Percentiles rank a stretch among this genome's conserved stretches.
These are phyloP conservation scores for Lasiosphaeria ovina DNA, from an alignment of 495 filamentous ascomycete species.

Conservation along the genomic window DNA sequence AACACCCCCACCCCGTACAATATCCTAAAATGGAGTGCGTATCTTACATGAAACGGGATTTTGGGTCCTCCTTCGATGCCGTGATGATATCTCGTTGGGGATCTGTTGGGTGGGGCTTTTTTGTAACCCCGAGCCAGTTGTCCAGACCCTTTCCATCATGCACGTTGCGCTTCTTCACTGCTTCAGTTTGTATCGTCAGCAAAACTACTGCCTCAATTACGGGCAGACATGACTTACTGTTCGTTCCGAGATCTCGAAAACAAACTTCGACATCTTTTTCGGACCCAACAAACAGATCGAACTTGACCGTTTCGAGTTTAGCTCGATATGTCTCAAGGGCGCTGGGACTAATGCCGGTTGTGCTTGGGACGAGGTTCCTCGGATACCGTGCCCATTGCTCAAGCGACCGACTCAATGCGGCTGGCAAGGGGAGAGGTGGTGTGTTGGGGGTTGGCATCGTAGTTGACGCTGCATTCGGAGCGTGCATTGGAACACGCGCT, in stretches of 20 bases:
- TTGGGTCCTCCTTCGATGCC: constrained; percentile 28
- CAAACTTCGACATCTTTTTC: constrained; percentile 10
- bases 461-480: not conserved
- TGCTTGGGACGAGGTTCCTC: constrained; percentile 5
- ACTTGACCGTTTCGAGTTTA: not conserved
- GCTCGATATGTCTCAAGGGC: constrained; percentile 2
- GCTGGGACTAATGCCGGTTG: not conserved
- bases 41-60: constrained; percentile 33
- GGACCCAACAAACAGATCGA: constrained; percentile 1
- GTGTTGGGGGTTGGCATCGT: not conserved
- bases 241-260: constrained; percentile 12
- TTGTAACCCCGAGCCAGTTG: constrained; percentile 17
- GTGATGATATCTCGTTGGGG: constrained; percentile 10
- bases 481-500: not conserved
- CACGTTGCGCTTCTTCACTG: constrained; percentile 19
- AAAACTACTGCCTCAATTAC: not conserved
- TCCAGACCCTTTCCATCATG: constrained; percentile 21
- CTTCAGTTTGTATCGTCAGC: constrained; percentile 3
- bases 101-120: constrained; percentile 10
- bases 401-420: not conserved
- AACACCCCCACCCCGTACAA: not conserved
- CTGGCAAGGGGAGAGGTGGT: not conserved
- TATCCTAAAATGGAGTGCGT: too few species aligned
- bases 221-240: not conserved
- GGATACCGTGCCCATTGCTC: constrained; percentile 1